These are phyloP conservation scores for Colletotrichum costaricense DNA, from an alignment of 2,329 filamentous ascomycete species.

Conservation along the genomic window DNA sequence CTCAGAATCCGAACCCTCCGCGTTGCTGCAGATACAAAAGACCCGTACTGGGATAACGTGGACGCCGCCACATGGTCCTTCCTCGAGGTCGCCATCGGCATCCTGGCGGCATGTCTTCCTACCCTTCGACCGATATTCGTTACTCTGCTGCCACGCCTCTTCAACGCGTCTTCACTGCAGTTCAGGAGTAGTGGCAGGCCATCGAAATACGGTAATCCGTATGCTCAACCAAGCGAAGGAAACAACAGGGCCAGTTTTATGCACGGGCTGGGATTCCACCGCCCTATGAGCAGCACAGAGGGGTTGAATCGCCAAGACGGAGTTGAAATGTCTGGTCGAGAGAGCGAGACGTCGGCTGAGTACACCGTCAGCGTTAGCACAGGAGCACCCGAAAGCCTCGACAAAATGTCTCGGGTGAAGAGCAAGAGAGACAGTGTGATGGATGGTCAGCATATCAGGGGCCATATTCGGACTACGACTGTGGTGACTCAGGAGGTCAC, in stretches of 20 bases:
- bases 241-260: slow-evolving; percentile 35
- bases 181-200: neutral
- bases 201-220: slow-evolving; percentile 8
- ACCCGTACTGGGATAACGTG: slow-evolving; percentile 45
- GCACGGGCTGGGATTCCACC: neutral
- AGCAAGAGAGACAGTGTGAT: neutral
- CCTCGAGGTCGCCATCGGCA: slow-evolving; percentile 45
- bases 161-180: slow-evolving; percentile 15
- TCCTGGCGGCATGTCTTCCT: slow-evolving; percentile 44
- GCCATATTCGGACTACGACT: slow-evolving; percentile 38
- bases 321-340: neutral
- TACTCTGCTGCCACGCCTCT: slow-evolving; percentile 38
- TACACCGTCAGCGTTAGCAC: slow-evolving; percentile 34
- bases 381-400: neutral
- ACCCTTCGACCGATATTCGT: slow-evolving; percentile 43
- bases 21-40: slow-evolving; percentile 36
- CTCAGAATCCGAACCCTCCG: slow-evolving; percentile 45
- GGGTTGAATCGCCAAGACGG: slow-evolving; percentile 11
- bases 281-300: slow-evolving; percentile 7
- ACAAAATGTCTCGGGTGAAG: neutral
- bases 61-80: slow-evolving; percentile 45
- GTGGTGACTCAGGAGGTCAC: slow-evolving; percentile 39
- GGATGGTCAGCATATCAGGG: neutral
- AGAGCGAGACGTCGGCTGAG: neutral
- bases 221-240: slow-evolving; percentile 17